Evolutionary conservation across 345 rosid species (phyloP).

Genomic region (Turritis glabra): DNA sequence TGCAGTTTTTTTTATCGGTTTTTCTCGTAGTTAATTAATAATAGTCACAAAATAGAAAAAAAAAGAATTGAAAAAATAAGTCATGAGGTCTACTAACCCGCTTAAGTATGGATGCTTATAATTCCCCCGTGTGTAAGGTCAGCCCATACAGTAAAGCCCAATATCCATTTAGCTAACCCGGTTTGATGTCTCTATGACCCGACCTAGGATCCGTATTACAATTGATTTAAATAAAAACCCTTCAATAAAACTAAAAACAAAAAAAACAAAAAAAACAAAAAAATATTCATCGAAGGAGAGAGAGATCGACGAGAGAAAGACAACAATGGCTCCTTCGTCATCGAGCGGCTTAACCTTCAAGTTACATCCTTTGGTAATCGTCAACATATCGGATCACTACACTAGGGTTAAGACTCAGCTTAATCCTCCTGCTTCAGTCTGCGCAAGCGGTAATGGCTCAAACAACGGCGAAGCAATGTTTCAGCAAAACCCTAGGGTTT

Average conservation of each 20-base stretch:
- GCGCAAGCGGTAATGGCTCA: conserved; percentile 29
- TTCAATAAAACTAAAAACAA: background rate
- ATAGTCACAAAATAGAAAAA: too few species aligned
- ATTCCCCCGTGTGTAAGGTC: background rate
- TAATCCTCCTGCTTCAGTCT: conserved; percentile 48
- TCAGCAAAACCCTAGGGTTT: conserved; percentile 61
- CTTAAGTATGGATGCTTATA: too few species aligned
- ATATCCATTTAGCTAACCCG: background rate
- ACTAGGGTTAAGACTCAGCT: conserved; percentile 87
- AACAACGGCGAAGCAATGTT: conserved; percentile 37
- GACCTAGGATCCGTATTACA: background rate
- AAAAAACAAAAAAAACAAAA: background rate
- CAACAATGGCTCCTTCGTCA: conserved; percentile 81
- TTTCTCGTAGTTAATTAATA: too few species aligned
- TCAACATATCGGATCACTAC: conserved; percentile 93
- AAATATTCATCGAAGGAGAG: background rate
- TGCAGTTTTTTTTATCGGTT: too few species aligned
- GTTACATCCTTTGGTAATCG: conserved; percentile 90
- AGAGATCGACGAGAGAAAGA: conserved; percentile 15
- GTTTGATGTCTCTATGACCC: background rate
- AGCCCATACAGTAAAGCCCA: background rate
- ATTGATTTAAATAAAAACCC: background rate
- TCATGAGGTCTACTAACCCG: too few species aligned
- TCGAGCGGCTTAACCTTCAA: conserved; percentile 97
- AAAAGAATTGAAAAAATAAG: too few species aligned